phyloP scores from a whole-genome alignment of 1,284 basidiomycete species.

The Marasmius oreades region DNA sequence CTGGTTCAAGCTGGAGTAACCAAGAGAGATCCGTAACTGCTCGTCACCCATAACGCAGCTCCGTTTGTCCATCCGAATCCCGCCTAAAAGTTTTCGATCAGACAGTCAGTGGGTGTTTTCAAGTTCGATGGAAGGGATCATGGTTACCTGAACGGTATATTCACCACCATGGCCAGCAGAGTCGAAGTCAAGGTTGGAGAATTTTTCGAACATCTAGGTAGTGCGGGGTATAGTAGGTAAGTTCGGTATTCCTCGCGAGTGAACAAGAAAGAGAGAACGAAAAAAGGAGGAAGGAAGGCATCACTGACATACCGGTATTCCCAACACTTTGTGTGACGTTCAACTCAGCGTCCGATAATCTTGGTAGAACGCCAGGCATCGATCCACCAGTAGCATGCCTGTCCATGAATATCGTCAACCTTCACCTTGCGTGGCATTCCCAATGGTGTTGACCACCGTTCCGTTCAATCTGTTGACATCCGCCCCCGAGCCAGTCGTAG shows the following conservation, averaged over 20 bases:
- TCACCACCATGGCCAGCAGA: conserved; percentile 85
- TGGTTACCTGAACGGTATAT: conserved; percentile 69
- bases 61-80: conserved; percentile 95
- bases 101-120: conserved; percentile 5
- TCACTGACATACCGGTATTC: conserved; percentile 70
- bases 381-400: conserved; percentile 81
- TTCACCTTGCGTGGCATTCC: conserved; percentile 59
- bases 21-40: conserved; percentile 65
- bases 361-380: conserved; percentile 64
- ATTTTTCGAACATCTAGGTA: conserved; percentile 86
- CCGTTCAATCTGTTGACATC: conserved; percentile 60
- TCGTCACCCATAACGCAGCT: conserved; percentile 73
- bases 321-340: conserved; percentile 68
- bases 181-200: conserved; percentile 73
- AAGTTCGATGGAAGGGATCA: not conserved
- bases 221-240: no score
- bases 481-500: conserved; percentile 44
- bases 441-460: conserved; percentile 73
- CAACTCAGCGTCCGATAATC: conserved; percentile 67
- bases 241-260: conserved; percentile 8
- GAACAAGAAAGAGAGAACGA: conserved; percentile 18
- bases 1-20: conserved; percentile 52
- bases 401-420: conserved; percentile 51
- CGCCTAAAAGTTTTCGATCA: conserved; percentile 26
- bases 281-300: no score